Base-by-base conservation (phyloP, 1,139 yeast species). In the Candida freyschussii region DNA sequence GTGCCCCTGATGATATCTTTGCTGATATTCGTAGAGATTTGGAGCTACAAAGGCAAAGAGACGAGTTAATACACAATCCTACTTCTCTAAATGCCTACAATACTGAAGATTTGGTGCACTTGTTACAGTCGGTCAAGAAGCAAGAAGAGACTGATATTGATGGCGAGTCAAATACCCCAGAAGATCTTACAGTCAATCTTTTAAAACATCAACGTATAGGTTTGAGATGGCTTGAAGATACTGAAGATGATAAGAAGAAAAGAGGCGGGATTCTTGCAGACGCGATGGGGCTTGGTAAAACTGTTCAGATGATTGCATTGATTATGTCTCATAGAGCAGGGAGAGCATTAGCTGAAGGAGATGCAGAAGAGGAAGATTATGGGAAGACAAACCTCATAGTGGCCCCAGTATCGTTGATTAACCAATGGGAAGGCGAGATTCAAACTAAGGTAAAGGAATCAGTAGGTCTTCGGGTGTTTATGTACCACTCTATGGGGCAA, bases 251-350 rank as follows among this genome's bases (percentile, higher is more conserved):
- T 4, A 29, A 38, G 14, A 52, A 54, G 25, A 66, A 63, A 32
- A 69, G 69, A 41, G 96, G 96, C 17, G 95, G 96, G 3, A 69
- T 87, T 19, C 60, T 87, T 24, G 95, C 95, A 1, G 96, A 87
- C 60, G 96, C 84, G 61, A 87, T 87, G 96, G 96, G 96, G 20
- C 63, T 87, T 20, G 96, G 96, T 40, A 89, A 87, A 56, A 87
- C 96, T 0, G 77, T 87, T 26, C 96, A 87, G 58, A 73, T 86
- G 3, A 65, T 85, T 28, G 75, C 94, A 0, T 56, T 85, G 29
- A 75, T 86, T 48, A 52, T 84, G 38, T 68, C 81, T 3, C 68
- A 73, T 50, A 64, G 62, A 37, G 65, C 81, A 0, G 36, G 27
- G 21, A 31, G 34, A 18, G 21, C 27, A 14, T n/a, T n/a, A n/a